A percentile compares a stretch with the other conserved stretches of the same genome.
These are phyloP conservation scores for Knoxdaviesia capensis DNA, from an alignment of 2,329 filamentous ascomycete species.

Conservation along the genomic window DNA sequence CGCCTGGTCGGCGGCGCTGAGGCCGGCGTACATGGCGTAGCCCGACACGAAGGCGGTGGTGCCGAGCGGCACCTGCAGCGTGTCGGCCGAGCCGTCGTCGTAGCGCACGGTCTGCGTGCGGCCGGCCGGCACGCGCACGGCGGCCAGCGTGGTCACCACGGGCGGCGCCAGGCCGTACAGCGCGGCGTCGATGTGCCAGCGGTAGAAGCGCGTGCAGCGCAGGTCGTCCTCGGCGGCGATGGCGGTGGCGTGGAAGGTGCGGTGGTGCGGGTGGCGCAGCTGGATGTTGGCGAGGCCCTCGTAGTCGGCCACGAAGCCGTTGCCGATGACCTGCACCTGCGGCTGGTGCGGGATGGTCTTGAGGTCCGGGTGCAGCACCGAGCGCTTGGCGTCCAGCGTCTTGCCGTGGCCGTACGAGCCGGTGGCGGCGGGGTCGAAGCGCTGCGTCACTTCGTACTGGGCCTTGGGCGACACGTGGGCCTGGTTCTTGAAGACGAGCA, in stretches of 20 bases:
- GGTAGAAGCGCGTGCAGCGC: constrained; percentile 39
- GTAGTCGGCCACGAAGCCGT: constrained; percentile 48
- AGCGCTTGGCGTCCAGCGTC: constrained; percentile 42
- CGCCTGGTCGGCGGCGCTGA: constrained; percentile 44
- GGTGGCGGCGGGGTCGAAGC: constrained; percentile 47
- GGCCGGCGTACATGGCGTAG: constrained; percentile 47
- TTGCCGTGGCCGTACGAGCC: constrained; percentile 57
- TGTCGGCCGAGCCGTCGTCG: constrained; percentile 49
- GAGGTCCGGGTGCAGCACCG: constrained; percentile 56
- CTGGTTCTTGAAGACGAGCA: constrained; percentile 54
- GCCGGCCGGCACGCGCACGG: constrained; percentile 50
- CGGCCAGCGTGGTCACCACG: constrained; percentile 50
- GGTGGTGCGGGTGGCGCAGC: constrained; percentile 58
- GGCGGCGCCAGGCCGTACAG: constrained; percentile 59
- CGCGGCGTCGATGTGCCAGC: constrained; percentile 67
- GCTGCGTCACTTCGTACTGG: constrained; percentile 53
- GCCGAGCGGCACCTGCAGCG: constrained; percentile 47
- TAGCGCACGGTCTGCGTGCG: constrained; percentile 48
- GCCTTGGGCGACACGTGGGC: constrained; percentile 41
- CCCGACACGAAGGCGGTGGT: constrained; percentile 60
- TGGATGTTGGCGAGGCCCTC: constrained; percentile 50
- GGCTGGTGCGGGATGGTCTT: constrained; percentile 67
- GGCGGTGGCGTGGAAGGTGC: constrained; percentile 48
- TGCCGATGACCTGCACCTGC: constrained; percentile 63
- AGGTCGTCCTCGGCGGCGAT: constrained; percentile 34